Percentiles rank a stretch among this genome's conserved stretches.
Conservation (phyloP, 441 rosid genomes). For the Daphne laureola region DNA sequence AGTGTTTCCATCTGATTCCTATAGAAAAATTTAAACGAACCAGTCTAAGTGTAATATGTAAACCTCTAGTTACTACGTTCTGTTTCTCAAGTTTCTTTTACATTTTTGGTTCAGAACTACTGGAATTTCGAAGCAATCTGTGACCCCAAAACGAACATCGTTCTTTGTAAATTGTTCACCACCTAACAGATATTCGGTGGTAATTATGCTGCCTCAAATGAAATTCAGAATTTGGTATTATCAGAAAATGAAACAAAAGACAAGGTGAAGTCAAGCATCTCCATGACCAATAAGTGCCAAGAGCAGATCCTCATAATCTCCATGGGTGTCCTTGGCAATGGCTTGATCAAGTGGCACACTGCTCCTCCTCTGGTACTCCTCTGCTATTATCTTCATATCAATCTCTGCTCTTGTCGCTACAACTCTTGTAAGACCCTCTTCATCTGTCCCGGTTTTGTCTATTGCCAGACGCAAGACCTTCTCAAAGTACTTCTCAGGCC, state of each 20-base stretch:
- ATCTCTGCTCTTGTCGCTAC: slow-evolving; percentile 76
- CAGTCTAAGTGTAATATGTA: too few species aligned
- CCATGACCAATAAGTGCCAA: slow-evolving; percentile 53
- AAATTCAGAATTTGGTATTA: background rate
- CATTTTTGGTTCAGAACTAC: too few species aligned
- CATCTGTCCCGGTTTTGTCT: slow-evolving; percentile 55
- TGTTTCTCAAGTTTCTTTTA: too few species aligned
- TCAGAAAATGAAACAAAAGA: background rate
- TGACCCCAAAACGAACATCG: too few species aligned
- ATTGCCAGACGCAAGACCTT: slow-evolving; percentile 58
- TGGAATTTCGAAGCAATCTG: too few species aligned
- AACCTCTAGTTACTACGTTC: too few species aligned
- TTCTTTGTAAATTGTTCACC: too few species aligned
- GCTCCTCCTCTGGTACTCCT: slow-evolving; percentile 54
- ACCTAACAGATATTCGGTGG: too few species aligned
- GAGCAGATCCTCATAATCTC: slow-evolving; percentile 66
- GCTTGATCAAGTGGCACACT: slow-evolving; percentile 50
- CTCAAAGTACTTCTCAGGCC: slow-evolving; percentile 59
- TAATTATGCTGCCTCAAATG: too few species aligned
- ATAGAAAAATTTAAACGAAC: too few species aligned
- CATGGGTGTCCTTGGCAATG: slow-evolving; percentile 54
- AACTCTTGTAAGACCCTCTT: slow-evolving; percentile 65
- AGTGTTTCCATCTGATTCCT: too few species aligned
- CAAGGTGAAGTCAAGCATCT: slow-evolving; percentile 25
- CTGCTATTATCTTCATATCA: slow-evolving; percentile 59